phyloP scores from a whole-genome alignment of 2,329 filamentous ascomycete species.

The Epichloe hybrida region DNA sequence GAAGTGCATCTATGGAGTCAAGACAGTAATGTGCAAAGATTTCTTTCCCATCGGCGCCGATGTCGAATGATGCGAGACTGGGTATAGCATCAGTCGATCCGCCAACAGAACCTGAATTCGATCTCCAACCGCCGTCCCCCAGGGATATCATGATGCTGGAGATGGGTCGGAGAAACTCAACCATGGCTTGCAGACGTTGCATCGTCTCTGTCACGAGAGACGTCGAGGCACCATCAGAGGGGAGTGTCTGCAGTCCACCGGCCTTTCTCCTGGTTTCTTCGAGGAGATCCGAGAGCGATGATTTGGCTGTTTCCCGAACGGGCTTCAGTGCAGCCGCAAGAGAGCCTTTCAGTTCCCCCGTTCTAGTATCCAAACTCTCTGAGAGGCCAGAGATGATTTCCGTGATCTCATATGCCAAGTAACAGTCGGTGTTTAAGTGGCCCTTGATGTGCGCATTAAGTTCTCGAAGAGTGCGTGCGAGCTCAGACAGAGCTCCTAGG shows the following conservation, averaged over 20 bases:
- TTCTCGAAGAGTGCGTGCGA: constrained; percentile 74
- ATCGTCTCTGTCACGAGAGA: constrained; percentile 74
- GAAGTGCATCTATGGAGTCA: constrained; percentile 74
- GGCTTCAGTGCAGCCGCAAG: constrained; percentile 80
- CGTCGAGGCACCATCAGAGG: constrained; percentile 64
- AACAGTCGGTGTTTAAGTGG: constrained; percentile 83
- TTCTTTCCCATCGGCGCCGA: constrained; percentile 74
- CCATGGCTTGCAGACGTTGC: constrained; percentile 74
- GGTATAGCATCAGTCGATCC: constrained; percentile 52
- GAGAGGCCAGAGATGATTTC: constrained; percentile 76
- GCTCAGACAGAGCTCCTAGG: constrained; percentile 63
- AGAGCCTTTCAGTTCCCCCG: constrained; percentile 76
- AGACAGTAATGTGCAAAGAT: constrained; percentile 82
- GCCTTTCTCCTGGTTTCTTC: constrained; percentile 69
- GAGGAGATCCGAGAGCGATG: constrained; percentile 67
- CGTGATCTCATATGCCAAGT: constrained; percentile 86
- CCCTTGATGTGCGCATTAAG: constrained; percentile 80
- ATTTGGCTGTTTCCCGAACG: constrained; percentile 81
- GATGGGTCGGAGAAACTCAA: constrained; percentile 71
- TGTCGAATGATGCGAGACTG: constrained; percentile 67
- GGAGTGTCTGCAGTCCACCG: constrained; percentile 50
- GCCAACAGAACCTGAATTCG: constrained; percentile 33
- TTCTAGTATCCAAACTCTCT: constrained; percentile 64
- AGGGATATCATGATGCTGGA: constrained; percentile 84
- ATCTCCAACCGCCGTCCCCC: constrained; percentile 83